Evolutionary conservation across 805 yeast genomes (phyloP), one percentile per base, ranked within the genome.

Genomic region (Komagataella kurtzmanii): DNA sequence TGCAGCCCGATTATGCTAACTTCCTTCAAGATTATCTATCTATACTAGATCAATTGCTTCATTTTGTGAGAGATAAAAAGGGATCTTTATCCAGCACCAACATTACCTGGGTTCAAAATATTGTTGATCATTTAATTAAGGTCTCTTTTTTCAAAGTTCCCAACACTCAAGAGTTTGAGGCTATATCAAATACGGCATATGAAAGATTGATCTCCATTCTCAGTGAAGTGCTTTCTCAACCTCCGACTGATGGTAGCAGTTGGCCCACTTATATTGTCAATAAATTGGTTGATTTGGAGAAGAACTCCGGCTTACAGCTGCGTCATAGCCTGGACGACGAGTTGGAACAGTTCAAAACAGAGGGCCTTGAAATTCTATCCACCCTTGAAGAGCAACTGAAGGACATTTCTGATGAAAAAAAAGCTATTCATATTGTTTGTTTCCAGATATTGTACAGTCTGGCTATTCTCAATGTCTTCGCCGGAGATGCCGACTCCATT

Each of bases 371-470:
- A 14, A 66, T 76, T 2, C 67, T 88, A 49, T 67, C 68, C 17
- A 66, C 70, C 50, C 71, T 80, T 19, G 63, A 66, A 54, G 60
- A 66, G 23, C 63, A 67, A 52, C 64, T 71, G 50, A 61, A 55
- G 40, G 58, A 71, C 3, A 57, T 24, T 23, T 61, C 59, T 3
- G 49, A 54, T 7, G 64, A 60, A 49, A 45, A 46, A 21, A 48
- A 67, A 55, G 54, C 47, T 62, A 67, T 53, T 54, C 61, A 44
- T 65, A 72, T 53, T 76, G 79, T 57, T 62, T 82, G 55, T 46
- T 83, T 91, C 60, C 95, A 88, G 64, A 68, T 87, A 44, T 69
- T 91, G 47, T 77, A 86, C 52, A 83, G 96, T 0, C 79, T 86
- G 76, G 83, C 83, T 3, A 65, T 89, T 19, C 61, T 91, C 12